These are phyloP conservation scores for Ulota crispa DNA, from an alignment of 225 moss, liverwort and hornwort species.

Conservation along the genomic window DNA sequence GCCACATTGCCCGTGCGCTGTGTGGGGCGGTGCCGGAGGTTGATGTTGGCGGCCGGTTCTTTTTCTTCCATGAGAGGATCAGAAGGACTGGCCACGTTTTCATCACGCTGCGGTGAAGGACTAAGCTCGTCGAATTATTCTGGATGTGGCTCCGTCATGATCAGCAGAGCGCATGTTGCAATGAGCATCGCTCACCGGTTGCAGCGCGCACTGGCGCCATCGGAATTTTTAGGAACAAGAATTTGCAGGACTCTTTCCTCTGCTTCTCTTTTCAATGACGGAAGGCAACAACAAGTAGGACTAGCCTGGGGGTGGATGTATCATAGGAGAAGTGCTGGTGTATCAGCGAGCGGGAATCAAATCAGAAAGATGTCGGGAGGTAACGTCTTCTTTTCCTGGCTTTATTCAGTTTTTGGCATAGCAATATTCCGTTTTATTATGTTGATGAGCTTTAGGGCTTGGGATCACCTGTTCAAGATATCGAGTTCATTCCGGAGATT, in stretches of 20 bases:
- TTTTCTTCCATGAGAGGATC: constrained; percentile 18
- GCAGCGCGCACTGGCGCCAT: constrained; percentile 26
- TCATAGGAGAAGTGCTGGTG: constrained; percentile 8
- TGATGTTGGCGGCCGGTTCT: constrained; percentile 25
- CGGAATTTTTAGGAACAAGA: constrained; percentile 28
- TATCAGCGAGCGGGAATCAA: constrained; percentile 18
- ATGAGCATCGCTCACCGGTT: constrained; percentile 22
- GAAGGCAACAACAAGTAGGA: constrained; percentile 20
- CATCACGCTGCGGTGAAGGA: neutral
- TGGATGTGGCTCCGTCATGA: constrained; percentile 25
- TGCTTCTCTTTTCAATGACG: neutral
- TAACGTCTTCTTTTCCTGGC: constrained; percentile 5
- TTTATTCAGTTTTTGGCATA: constrained; percentile 7
- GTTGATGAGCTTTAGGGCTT: neutral
- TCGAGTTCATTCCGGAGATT: neutral
- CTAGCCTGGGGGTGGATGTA: constrained; percentile 18
- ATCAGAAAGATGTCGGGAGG: constrained; percentile 42
- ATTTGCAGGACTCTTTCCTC: constrained; percentile 30
- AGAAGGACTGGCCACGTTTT: constrained; percentile 16
- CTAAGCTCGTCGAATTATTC: neutral
- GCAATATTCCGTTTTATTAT: neutral
- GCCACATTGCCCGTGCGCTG: constrained; percentile 17
- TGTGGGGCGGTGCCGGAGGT: constrained; percentile 24
- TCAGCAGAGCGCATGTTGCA: constrained; percentile 23
- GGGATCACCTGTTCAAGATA: neutral